Evolutionary conservation across 2,329 filamentous ascomycete genomes (phyloP), one percentile per base, ranked within the genome.

Genomic region (Pyricularia pennisetigena): DNA sequence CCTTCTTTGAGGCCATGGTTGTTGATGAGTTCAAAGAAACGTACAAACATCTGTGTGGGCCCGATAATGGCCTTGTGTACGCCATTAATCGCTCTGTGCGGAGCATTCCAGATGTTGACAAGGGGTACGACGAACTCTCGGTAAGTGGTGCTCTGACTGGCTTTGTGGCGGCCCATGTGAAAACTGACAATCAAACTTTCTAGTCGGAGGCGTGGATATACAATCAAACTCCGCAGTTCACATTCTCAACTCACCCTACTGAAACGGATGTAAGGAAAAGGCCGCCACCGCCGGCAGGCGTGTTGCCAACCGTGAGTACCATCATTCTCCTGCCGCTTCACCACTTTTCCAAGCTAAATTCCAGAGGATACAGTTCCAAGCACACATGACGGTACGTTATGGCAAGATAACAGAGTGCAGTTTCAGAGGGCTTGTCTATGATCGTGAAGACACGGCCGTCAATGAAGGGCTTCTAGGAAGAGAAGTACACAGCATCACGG

Each of bases 141-240:
- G 88, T 68, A 24, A 66, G 64, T 41, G 16, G 20, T 9, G 8
- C 57, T 26, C 7, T 61, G 10, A 5, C 23, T 12, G 57, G 24
- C 7, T 59, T 16, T 12, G 23, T 16, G 57, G 28, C 12, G 57
- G 12, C 10, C 14, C 2, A 24, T 61, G 57, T 4, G 4, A 10
- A 10, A 66, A 49, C 30, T n/a, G 9, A 57, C 64, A 49, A 1
- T 4, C 8, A 30, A 20, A 3, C 10, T 10, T 10, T 28, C 6
- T 71, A 88, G 83, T 89, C 88, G 0, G 78, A 80, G 3, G 85
- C 88, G 12, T 97, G 93, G 93, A 90, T 90, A 69, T 97, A 90
- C 78, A 86, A 86, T 2, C 93, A 97, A 79, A 97, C 94, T 1
- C 94, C 94, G 0, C 89, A 89, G 68, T 97, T 97, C 76, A 87